Conservation (phyloP, 2,329 filamentous ascomycete species). For the Mycosphaerelloides madeirae region DNA sequence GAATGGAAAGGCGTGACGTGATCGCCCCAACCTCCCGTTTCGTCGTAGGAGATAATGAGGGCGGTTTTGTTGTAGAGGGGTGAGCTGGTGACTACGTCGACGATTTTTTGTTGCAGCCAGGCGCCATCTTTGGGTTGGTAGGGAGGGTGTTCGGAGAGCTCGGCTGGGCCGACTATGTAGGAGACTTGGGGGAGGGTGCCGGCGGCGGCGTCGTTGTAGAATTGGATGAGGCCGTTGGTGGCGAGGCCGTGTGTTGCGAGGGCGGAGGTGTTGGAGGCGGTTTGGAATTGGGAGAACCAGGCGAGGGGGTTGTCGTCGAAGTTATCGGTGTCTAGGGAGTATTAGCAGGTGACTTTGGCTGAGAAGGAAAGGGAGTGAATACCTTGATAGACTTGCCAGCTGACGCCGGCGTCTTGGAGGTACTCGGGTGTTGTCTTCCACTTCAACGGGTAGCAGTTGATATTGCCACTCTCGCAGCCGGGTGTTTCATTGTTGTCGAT, state of each 20-base stretch:
- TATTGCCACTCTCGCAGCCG: constrained; percentile 40
- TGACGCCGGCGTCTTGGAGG: constrained; percentile 46
- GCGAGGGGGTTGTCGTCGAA: constrained; percentile 48
- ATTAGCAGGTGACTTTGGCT: not conserved
- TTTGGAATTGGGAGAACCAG: constrained; percentile 52
- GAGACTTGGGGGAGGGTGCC: constrained; percentile 50
- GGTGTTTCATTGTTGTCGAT: constrained; percentile 37
- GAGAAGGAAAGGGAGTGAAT: constrained; percentile 37
- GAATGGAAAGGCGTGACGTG: constrained; percentile 51
- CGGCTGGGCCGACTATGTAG: constrained; percentile 48
- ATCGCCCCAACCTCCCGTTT: constrained; percentile 53
- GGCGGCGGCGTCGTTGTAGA: constrained; percentile 48
- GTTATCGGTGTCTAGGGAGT: constrained; percentile 20
- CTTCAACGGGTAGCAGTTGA: constrained; percentile 52
- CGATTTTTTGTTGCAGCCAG: constrained; percentile 52
- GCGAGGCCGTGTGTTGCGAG: constrained; percentile 44
- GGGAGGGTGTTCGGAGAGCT: constrained; percentile 52
- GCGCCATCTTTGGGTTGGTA: constrained; percentile 51
- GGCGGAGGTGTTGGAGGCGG: constrained; percentile 37
- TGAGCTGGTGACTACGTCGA: constrained; percentile 48
- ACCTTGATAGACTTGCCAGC: constrained; percentile 46
- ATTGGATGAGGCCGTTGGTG: constrained; percentile 45
- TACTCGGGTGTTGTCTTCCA: constrained; percentile 48
- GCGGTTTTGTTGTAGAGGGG: constrained; percentile 48
- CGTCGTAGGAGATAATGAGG: constrained; percentile 49